Conservation (phyloP, 2,329 filamentous ascomycete genomes). For the Penicillium oxalicum region DNA sequence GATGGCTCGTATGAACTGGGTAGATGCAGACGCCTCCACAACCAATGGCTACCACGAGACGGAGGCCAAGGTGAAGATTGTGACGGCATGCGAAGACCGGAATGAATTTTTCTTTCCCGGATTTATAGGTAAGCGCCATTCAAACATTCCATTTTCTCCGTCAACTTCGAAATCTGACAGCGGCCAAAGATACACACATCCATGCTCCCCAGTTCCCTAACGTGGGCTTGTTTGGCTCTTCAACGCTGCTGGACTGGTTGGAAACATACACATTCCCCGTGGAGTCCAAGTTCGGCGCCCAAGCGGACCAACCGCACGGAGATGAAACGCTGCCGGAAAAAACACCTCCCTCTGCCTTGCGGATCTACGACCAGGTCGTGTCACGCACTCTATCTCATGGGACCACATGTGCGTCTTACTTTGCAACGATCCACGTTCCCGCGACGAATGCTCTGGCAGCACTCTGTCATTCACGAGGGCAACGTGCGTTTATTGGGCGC, state of each 20-base stretch:
- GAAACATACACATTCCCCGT: conserved; percentile 92
- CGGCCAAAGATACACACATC: conserved; percentile 75
- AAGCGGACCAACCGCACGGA: conserved; percentile 11
- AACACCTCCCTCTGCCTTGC: conserved; percentile 23
- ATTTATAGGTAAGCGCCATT: conserved; percentile 38
- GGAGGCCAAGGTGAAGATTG: conserved; percentile 25
- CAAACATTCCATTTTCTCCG: background rate
- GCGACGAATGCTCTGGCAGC: conserved; percentile 88
- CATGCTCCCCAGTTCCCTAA: conserved; percentile 96
- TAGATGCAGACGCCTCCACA: conserved; percentile 15
- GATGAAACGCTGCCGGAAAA: conserved; percentile 13
- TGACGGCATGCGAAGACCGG: conserved; percentile 36
- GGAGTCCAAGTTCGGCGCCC: conserved; percentile 63
- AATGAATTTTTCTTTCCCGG: conserved; percentile 45
- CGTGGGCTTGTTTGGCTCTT: conserved; percentile 85
- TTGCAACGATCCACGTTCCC: conserved; percentile 77
- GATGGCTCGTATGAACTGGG: conserved; percentile 31
- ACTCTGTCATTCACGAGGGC: conserved; percentile 71
- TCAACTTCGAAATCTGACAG: background rate
- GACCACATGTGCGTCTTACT: conserved; percentile 93
- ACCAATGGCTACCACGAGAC: conserved; percentile 4
- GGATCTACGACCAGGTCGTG: conserved; percentile 72
- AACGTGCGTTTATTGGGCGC: conserved; percentile 83
- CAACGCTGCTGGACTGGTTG: conserved; percentile 89
- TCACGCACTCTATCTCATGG: conserved; percentile 77